Base-by-base conservation (phyloP, 768 basidiomycete species). In the Leucocoprinus birnbaumii region DNA sequence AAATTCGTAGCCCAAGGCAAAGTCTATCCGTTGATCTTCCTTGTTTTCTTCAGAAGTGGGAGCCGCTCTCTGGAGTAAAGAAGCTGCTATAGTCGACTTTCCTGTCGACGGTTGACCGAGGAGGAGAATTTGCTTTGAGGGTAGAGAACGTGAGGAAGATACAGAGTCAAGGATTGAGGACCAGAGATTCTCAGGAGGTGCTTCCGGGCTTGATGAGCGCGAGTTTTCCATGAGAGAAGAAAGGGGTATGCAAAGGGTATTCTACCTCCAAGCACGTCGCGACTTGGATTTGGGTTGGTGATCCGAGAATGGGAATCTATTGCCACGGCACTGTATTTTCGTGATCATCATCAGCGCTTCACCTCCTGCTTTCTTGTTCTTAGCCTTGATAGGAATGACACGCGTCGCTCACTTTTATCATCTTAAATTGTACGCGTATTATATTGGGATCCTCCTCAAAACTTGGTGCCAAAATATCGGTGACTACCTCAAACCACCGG, bases 1-100 rank as follows among this genome's bases (percentile, higher is more conserved):
- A 80, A 92, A 96, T 61, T 95, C 90, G 65, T 95, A 98, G 37
- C 94, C 94, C 60, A 98, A 68, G 0, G 93, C 91, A 70, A 95
- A 88, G 62, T 94, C 91, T 7, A 75, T 73, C 53, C 78, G 77
- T 44, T 80, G 76, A 56, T 84, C 82, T 59, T 84, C 82, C 60
- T 80, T 80, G 45, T 69, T 73, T 54, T 81, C 82, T 54, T 85
- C 82, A 48, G 73, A 41, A 19, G 62, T 60, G 5, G 31, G 31
- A n/a, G 68, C 64, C 10, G 81, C 73, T 67, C 86, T 90, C 65
- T 89, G 84, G 25, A 93, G 76, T 1, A 92, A 69, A 1, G 87
- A 86, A 42, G 87, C 78, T 0, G 82, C 82, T 22, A 95, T 70
- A 0, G 86, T 78, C 1, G 87, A 89, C 68, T 94, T 94, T 58